Conservation (phyloP, 352 stramenopile genomes). For the Elongisporangium undulatum region DNA sequence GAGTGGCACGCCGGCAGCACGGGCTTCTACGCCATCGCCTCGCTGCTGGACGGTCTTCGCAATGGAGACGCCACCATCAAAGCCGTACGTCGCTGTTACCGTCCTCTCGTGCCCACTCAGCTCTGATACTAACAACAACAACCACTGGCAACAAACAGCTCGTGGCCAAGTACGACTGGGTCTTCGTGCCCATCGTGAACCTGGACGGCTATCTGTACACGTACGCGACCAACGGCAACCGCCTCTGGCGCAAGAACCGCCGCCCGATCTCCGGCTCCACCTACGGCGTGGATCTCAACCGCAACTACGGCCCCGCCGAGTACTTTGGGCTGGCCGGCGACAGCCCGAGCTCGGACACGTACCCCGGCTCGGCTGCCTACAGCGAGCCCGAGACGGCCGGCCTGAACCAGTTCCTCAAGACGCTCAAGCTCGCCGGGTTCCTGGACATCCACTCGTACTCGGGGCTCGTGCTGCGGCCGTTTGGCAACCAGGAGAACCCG, state of each 20-base stretch:
- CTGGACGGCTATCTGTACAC: conserved; percentile 28
- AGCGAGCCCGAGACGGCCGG: conserved; percentile 23
- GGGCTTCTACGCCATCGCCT: conserved; percentile 14
- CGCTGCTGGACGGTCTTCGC: conserved; percentile 15
- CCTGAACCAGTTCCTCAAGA: conserved; percentile 15
- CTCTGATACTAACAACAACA: conserved; percentile 1
- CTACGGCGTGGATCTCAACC: conserved; percentile 25
- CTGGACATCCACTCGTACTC: conserved; percentile 26
- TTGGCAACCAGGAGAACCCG: conserved; percentile 9
- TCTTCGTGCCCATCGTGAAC: conserved; percentile 30
- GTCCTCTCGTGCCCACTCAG: neutral
- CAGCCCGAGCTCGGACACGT: conserved; percentile 13
- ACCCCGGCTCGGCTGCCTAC: conserved; percentile 8
- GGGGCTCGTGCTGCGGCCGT: conserved; percentile 14
- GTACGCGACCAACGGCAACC: conserved; percentile 10
- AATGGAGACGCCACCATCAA: conserved; percentile 7
- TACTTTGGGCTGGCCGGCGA: conserved; percentile 10
- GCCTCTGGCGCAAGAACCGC: conserved; percentile 30
- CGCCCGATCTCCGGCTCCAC: conserved; percentile 7
- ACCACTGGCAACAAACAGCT: too few relatives aligned
- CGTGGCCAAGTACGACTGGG: conserved; percentile 16
- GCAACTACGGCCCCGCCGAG: conserved; percentile 17
- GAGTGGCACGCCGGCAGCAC: conserved; percentile 16
- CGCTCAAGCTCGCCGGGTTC: conserved; percentile 10
- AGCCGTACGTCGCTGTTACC: neutral